A percentile compares a stretch with the other conserved stretches of the same genome.
Conservation (phyloP, 768 basidiomycete species). For the Mycena olivaceomarginata region DNA sequence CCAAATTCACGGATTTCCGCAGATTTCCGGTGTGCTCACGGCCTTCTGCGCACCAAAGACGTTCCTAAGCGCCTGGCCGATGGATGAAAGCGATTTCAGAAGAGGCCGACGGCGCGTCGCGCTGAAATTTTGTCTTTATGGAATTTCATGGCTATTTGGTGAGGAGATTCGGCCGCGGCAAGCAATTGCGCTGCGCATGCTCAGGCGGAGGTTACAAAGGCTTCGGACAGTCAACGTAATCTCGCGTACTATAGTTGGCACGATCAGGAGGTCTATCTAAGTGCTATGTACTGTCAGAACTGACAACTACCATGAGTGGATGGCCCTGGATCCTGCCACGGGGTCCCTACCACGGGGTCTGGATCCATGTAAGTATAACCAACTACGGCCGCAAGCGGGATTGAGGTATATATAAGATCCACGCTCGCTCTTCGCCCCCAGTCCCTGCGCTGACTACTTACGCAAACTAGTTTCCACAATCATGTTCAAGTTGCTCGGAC, state of each 20-base stretch:
- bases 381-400: conserved; percentile 8
- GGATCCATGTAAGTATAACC: conserved; percentile 5
- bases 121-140: conserved; percentile 7
- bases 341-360: conserved; percentile 9
- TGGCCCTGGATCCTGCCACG: conserved; percentile 10
- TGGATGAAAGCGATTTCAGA: not conserved
- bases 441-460: conserved; percentile 2
- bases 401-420: conserved; percentile 8
- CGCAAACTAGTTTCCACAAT: conserved; percentile 9
- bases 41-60: conserved; percentile 5
- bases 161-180: conserved; percentile 3
- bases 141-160: conserved; percentile 14
- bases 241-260: not conserved
- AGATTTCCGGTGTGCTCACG: conserved; percentile 4
- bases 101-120: not conserved
- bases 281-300: conserved; percentile 3
- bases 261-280: conserved; percentile 11
- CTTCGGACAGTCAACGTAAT: conserved; percentile 5
- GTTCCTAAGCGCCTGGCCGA: not conserved
- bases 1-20: not conserved
- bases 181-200: conserved; percentile 7
- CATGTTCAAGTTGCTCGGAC: conserved; percentile 11
- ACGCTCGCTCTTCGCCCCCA: conserved; percentile 4
- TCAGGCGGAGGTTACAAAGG: conserved; percentile 9
- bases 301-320: conserved; percentile 4